Conservation (phyloP, 2,329 filamentous ascomycete species). For the Cryphonectria carpinicola region DNA sequence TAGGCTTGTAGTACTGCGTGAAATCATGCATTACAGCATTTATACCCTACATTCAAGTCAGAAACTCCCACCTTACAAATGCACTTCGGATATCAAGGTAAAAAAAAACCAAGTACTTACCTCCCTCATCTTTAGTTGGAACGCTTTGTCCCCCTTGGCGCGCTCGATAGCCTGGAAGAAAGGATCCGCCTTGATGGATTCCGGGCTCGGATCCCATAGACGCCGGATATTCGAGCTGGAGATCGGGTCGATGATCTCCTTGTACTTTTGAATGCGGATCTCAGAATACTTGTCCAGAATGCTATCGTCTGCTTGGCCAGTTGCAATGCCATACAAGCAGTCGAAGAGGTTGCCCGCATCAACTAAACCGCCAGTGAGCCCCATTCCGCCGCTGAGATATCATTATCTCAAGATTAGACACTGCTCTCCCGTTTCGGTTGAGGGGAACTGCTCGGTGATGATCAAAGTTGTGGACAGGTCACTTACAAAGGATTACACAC, state of each 20-base stretch:
- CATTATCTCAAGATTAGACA: background rate
- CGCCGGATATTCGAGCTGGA: slow-evolving; percentile 30
- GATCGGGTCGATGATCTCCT: slow-evolving; percentile 28
- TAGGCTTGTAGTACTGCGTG: slow-evolving; percentile 29
- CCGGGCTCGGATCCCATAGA: slow-evolving; percentile 24
- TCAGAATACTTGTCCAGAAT: slow-evolving; percentile 49
- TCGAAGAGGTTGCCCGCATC: slow-evolving; percentile 53
- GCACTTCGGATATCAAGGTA: background rate
- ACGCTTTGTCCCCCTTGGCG: slow-evolving; percentile 24
- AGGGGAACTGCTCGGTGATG: background rate
- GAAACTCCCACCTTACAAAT: background rate
- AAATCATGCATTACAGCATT: slow-evolving; percentile 30
- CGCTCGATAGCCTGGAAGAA: slow-evolving; percentile 33
- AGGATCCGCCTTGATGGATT: slow-evolving; percentile 33
- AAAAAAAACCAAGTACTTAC: slow-evolving; percentile 19
- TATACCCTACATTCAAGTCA: slow-evolving; percentile 18
- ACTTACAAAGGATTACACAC: slow-evolving; percentile 55
- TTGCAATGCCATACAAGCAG: slow-evolving; percentile 46
- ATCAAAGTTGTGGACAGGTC: background rate
- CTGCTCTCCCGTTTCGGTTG: background rate
- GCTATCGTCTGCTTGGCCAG: slow-evolving; percentile 40
- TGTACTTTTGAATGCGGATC: slow-evolving; percentile 42
- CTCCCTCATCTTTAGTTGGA: slow-evolving; percentile 26
- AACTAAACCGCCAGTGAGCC: slow-evolving; percentile 51
- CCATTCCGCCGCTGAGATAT: slow-evolving; percentile 41